These are phyloP conservation scores for Puccinia hordei DNA, from an alignment of 1,284 basidiomycete genomes.

Conservation along the genomic window DNA sequence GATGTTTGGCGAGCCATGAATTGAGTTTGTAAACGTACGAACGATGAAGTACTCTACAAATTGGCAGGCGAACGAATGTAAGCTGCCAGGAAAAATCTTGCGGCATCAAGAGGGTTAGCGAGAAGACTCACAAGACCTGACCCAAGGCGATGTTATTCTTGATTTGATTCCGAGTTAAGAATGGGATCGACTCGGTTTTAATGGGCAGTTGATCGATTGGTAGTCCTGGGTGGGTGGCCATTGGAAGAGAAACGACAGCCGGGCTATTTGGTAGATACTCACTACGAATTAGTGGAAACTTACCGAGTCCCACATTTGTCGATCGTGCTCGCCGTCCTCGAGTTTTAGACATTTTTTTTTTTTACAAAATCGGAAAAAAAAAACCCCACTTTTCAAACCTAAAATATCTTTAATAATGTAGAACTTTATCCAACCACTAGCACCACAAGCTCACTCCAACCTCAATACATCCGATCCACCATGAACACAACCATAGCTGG, in stretches of 20 bases:
- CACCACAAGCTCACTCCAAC: no score
- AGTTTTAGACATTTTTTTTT: no score
- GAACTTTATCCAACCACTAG: no score
- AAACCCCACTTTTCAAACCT: no score
- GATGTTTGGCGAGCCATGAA: constrained; percentile 81
- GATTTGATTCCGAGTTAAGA: constrained; percentile 40
- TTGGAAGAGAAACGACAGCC: background rate
- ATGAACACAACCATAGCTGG: constrained; percentile 41
- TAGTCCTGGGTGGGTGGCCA: background rate
- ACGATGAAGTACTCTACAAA: constrained; percentile 69
- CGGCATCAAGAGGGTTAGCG: background rate
- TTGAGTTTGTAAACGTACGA: constrained; percentile 76
- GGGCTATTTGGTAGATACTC: no score
- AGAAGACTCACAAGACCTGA: constrained; percentile 43
- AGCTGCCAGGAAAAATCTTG: background rate
- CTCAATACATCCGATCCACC: background rate
- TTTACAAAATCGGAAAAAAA: no score
- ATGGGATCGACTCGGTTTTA: background rate
- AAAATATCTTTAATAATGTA: no score
- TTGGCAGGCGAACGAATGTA: background rate
- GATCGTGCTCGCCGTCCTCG: no score
- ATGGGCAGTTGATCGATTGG: background rate
- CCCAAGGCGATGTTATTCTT: constrained; percentile 33
- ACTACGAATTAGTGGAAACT: no score
- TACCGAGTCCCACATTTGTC: no score